Conservation (phyloP, 202 grass and related monocot genomes). For the Zoysia matrella region DNA sequence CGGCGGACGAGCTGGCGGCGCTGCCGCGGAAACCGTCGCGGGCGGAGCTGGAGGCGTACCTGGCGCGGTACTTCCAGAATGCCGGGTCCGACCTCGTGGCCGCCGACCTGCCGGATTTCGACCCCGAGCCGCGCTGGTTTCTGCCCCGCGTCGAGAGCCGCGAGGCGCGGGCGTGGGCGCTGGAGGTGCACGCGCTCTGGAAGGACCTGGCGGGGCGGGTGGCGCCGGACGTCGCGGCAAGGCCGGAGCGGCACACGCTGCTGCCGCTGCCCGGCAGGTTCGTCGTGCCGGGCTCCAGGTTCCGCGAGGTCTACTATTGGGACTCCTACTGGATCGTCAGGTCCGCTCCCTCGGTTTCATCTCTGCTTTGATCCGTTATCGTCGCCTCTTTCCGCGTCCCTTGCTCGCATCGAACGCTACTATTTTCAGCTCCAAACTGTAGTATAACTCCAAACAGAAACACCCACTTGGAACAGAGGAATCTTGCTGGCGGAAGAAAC, state of each 20-base stretch:
- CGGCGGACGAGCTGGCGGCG: conserved; percentile 49
- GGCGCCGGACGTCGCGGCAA: conserved; percentile 39
- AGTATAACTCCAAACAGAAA: neutral
- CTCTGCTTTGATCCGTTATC: neutral
- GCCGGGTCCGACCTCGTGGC: conserved; percentile 74
- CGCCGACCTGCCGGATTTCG: conserved; percentile 60
- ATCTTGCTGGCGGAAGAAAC: neutral
- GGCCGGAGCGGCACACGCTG: conserved; percentile 6
- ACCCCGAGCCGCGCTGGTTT: conserved; percentile 61
- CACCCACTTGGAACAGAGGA: neutral
- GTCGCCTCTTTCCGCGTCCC: neutral
- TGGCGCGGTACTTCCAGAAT: conserved; percentile 51
- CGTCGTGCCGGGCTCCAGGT: conserved; percentile 81
- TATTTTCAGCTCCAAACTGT: neutral
- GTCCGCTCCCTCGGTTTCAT: conserved; percentile 27
- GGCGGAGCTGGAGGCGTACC: conserved; percentile 42
- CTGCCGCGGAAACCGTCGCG: conserved; percentile 28
- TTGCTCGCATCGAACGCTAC: neutral
- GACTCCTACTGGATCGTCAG: conserved; percentile 93
- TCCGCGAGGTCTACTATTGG: conserved; percentile 98
- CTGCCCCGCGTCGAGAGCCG: conserved; percentile 61
- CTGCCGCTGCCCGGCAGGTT: conserved; percentile 63
- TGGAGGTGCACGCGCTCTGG: conserved; percentile 91
- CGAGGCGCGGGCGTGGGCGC: conserved; percentile 76
- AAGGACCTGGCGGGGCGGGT: conserved; percentile 57